A percentile compares a stretch with the other conserved stretches of the same genome.
phyloP scores from a whole-genome alignment of 2,329 filamentous ascomycete species.

The Colletotrichum chlorophyti region DNA sequence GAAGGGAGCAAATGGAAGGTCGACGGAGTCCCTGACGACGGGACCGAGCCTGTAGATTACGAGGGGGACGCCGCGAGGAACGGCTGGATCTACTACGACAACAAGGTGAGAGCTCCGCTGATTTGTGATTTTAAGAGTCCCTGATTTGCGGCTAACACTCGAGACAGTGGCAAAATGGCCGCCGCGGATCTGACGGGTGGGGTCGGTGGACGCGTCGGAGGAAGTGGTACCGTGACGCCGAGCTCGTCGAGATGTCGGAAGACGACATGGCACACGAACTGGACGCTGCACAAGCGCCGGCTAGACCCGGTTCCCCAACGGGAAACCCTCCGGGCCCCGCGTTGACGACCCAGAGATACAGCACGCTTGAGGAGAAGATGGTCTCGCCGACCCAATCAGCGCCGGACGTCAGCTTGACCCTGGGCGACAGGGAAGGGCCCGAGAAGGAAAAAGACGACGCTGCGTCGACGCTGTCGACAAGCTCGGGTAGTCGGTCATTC shows the following conservation, averaged over 20 bases:
- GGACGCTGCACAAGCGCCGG: conserved; percentile 15
- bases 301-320: conserved; percentile 9
- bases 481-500: conserved; percentile 48
- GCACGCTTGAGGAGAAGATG: conserved; percentile 46
- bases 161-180: conserved; percentile 83
- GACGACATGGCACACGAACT: conserved; percentile 32
- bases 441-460: conserved; percentile 45
- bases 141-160: too few relatives aligned
- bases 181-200: conserved; percentile 88
- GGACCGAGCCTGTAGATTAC: conserved; percentile 51
- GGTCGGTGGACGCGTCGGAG: conserved; percentile 89
- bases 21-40: conserved; percentile 71
- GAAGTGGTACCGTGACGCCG: conserved; percentile 97
- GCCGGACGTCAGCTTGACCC: conserved; percentile 28
- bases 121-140: not conserved
- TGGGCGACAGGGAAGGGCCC: conserved; percentile 23
- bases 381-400: conserved; percentile 36
- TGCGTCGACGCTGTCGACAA: conserved; percentile 54
- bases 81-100: conserved; percentile 98
- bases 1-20: conserved; percentile 86
- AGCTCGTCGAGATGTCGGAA: conserved; percentile 78
- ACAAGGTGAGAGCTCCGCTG: conserved; percentile 75
- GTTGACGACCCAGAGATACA: conserved; percentile 39
- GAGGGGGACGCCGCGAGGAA: conserved; percentile 68
- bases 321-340: conserved; percentile 19